These are phyloP conservation scores for Coniochaeta ligniaria DNA, from an alignment of 2,329 filamentous ascomycete species.

Conservation along the genomic window DNA sequence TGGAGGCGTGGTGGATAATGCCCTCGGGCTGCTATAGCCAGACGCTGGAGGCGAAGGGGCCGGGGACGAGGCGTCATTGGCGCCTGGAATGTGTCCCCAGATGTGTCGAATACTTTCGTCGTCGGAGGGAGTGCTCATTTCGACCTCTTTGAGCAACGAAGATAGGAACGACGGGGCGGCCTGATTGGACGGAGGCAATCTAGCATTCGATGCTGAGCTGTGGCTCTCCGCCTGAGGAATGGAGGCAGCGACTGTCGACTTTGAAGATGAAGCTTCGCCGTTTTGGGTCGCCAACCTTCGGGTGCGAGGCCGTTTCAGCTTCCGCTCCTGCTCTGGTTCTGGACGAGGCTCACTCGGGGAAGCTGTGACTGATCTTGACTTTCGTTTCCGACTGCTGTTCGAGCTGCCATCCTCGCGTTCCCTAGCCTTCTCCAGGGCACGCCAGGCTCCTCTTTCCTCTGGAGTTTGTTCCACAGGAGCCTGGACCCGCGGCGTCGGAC, in stretches of 20 bases:
- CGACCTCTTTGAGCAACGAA: constrained; percentile 82
- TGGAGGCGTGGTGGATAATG: constrained; percentile 61
- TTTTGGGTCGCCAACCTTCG: constrained; percentile 50
- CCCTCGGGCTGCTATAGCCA: constrained; percentile 59
- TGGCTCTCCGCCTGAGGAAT: constrained; percentile 9
- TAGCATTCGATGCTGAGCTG: constrained; percentile 13
- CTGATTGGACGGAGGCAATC: constrained; percentile 23
- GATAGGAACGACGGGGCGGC: constrained; percentile 74
- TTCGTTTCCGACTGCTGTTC: constrained; percentile 60
- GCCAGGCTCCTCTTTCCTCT: constrained; percentile 82
- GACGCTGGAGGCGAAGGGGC: constrained; percentile 58
- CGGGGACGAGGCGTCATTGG: constrained; percentile 46
- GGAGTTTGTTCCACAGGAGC: constrained; percentile 39
- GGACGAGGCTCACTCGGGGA: constrained; percentile 63
- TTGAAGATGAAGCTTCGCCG: constrained; percentile 34
- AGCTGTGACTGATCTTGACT: constrained; percentile 59
- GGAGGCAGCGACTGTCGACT: constrained; percentile 6
- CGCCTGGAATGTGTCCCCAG: constrained; percentile 27
- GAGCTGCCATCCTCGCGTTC: constrained; percentile 48
- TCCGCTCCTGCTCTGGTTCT: constrained; percentile 73
- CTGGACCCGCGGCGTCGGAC: constrained; percentile 29
- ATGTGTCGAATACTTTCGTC: constrained; percentile 42
- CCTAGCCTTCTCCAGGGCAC: constrained; percentile 78
- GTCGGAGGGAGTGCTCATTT: constrained; percentile 53
- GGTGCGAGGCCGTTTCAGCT: constrained; percentile 80